Conservation (phyloP, 2,329 filamentous ascomycete species). For the Colletotrichum lupini region DNA sequence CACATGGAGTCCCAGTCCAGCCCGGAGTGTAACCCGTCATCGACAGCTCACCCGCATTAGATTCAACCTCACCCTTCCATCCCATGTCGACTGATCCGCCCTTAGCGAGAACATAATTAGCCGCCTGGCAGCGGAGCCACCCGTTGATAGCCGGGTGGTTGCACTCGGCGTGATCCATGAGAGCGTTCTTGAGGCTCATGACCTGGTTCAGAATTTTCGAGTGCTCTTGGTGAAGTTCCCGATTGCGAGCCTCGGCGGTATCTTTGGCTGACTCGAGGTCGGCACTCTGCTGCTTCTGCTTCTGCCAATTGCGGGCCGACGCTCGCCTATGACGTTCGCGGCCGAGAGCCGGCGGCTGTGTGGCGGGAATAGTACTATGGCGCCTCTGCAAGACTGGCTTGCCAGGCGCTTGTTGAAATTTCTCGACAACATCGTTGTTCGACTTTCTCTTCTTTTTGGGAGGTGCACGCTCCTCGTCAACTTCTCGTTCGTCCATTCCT, state of each 20-base stretch:
- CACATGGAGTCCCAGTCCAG: neutral
- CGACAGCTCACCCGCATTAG: neutral
- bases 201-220: constrained; percentile 15
- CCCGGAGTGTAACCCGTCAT: neutral
- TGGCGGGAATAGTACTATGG: neutral
- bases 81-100: neutral
- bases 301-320: constrained; percentile 33
- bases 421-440: too few species aligned
- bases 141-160: constrained; percentile 22
- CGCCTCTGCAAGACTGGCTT: neutral
- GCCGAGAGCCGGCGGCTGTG: neutral
- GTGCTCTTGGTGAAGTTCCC: constrained; percentile 5
- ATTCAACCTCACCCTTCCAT: neutral
- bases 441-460: neutral
- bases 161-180: constrained; percentile 26
- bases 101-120: neutral
- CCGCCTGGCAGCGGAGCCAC: constrained; percentile 23
- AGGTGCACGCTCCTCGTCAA: neutral
- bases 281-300: constrained; percentile 19
- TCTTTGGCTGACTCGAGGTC: constrained; percentile 16
- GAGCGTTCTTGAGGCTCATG: constrained; percentile 15
- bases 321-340: constrained; percentile 27
- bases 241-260: constrained; percentile 9
- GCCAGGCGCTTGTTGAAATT: neutral
- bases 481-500: neutral